Evolutionary conservation across 2,329 filamentous ascomycete species (phyloP).

Genomic region (Fusarium bulbicola): DNA sequence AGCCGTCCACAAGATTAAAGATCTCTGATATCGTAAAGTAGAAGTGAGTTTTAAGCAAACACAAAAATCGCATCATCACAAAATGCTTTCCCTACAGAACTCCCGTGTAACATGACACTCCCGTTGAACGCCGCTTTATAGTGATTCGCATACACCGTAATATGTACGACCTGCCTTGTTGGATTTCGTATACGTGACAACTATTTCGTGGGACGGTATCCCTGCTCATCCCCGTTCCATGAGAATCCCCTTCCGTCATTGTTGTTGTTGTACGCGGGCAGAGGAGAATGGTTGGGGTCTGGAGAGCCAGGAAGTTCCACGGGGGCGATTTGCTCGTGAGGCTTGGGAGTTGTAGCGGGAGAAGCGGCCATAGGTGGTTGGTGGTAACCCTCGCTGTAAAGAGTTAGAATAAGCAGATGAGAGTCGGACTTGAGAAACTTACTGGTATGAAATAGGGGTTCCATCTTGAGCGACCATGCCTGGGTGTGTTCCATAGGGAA

Average conservation of each 20-base stretch:
- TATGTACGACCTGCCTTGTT: constrained; percentile 14
- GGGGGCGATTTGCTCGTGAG: constrained; percentile 26
- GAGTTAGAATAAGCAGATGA: neutral
- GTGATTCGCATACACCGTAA: neutral
- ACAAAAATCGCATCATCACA: constrained; percentile 3
- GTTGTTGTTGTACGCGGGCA: constrained; percentile 46
- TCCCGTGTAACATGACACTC: constrained; percentile 18
- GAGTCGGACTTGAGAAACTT: constrained; percentile 15
- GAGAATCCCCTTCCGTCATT: constrained; percentile 39
- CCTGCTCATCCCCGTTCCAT: constrained; percentile 45
- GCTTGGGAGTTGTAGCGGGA: constrained; percentile 29
- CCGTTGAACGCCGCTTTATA: constrained; percentile 18
- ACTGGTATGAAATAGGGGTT: constrained; percentile 42
- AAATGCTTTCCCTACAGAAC: constrained; percentile 14
- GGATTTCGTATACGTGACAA: neutral
- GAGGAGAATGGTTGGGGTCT: constrained; percentile 45
- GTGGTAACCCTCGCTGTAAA: constrained; percentile 18
- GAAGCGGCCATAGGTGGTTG: constrained; percentile 28
- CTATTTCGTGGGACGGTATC: constrained; percentile 39
- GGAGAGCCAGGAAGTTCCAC: constrained; percentile 49
- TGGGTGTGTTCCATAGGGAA: constrained; percentile 33
- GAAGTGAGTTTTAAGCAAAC: neutral
- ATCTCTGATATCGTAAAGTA: constrained; percentile 15
- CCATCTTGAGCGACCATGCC: constrained; percentile 36
- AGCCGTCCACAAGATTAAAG: constrained; percentile 2